A percentile compares a stretch with the other conserved stretches of the same genome.
Evolutionary conservation across 192 early-diverging fungal species (phyloP).

Genomic region (Rhizophagus sp.): DNA sequence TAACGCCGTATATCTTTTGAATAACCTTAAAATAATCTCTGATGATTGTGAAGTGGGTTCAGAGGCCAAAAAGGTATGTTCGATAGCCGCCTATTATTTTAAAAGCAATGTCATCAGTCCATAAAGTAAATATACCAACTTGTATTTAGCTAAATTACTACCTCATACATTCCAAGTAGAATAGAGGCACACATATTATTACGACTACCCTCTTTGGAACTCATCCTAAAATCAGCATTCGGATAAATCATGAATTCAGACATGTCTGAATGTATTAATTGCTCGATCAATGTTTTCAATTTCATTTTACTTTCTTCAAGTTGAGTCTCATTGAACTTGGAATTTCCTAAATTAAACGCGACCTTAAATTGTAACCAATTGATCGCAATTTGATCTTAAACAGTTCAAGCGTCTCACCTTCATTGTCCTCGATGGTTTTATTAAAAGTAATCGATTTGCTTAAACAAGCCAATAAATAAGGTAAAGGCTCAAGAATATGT

Average conservation of each 20-base stretch:
- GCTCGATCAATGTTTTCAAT: slow-evolving; percentile 37
- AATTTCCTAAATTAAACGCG: background rate
- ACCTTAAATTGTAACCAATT: background rate
- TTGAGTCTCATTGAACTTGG: slow-evolving; percentile 26
- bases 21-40: slow-evolving; percentile 45
- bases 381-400: background rate
- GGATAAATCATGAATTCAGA: slow-evolving; percentile 69
- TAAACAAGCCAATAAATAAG: slow-evolving; percentile 41
- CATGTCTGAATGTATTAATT: slow-evolving; percentile 55
- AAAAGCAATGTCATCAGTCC: background rate
- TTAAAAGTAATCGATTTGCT: slow-evolving; percentile 18
- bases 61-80: slow-evolving; percentile 35
- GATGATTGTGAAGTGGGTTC: slow-evolving; percentile 30
- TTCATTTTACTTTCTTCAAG: slow-evolving; percentile 31
- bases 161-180: slow-evolving; percentile 61
- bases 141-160: slow-evolving; percentile 5
- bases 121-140: background rate
- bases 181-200: slow-evolving; percentile 55
- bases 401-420: background rate
- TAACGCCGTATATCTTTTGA: slow-evolving; percentile 46
- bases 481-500: slow-evolving; percentile 50
- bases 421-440: slow-evolving; percentile 27
- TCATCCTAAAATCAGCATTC: slow-evolving; percentile 61
- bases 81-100: slow-evolving; percentile 36
- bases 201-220: slow-evolving; percentile 49